Evolutionary conservation across 306 rosid genomes (phyloP), one percentile per base, ranked within the genome.

Genomic region (Mimosa bimucronata): DNA sequence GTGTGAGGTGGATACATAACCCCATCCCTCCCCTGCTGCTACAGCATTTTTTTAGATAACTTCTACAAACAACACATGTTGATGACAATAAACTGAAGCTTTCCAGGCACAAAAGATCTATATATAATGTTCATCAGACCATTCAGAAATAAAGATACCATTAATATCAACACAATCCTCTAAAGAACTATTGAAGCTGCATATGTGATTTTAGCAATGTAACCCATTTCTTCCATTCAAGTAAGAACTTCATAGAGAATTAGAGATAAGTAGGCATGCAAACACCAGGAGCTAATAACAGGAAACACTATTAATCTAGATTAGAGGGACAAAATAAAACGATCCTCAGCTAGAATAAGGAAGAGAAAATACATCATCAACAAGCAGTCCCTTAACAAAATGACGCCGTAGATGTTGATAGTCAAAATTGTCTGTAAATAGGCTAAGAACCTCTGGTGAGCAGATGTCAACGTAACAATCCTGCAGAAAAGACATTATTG

Each of bases 361-460:
- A 57, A 81, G 71, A 77, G 62, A 79, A 79, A 75, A 73, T 90
- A 93, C 99, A 84, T 96, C 99, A 79, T 96, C 99, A 81, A 91
- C 45, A 66, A 96, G 99, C 92, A 96, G 83, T 53, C 97, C 99
- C 92, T 96, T 96, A 61, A 96, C 92, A 84, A 96, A 96, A 89
- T 96, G 94, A 48, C 99, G 98, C 38, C 99, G 94, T 18, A 96
- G 83, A 88, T 96, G 99, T 87, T 96, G 99, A 83, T 93, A 96
- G 85, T 96, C 99, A 85, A 96, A 96, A 82, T 96, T 96, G 89
- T 96, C 99, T 0, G 97, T 93, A 80, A 96, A 96, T 77, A 93
- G 90, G 87, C 94, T 91, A 60, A 96, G 99, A 85, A 96, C 99
- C 89, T 96, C 99, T 7, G 92, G 97, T 31, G 98, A 90, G 82